Evolutionary conservation across 805 yeast genomes (phyloP).

Genomic region (Candida easanensis): DNA sequence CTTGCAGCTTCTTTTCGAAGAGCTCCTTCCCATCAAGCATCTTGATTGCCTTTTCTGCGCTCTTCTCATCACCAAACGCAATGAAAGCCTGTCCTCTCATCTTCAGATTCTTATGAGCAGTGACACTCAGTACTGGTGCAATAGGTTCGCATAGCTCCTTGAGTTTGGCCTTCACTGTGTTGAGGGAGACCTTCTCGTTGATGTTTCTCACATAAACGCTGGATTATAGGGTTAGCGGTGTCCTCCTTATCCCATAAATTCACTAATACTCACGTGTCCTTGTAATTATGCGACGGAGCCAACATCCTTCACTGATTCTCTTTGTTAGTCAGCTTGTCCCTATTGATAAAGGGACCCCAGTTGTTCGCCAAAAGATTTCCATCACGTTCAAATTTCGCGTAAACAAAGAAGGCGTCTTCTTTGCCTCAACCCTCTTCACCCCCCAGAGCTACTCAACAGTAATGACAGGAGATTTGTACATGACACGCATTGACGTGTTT

Average conservation of each 20-base stretch:
- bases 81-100: conserved; percentile 85
- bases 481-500: background rate
- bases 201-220: conserved; percentile 60
- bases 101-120: conserved; percentile 57
- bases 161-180: conserved; percentile 46
- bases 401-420: too few relatives aligned
- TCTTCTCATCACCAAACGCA: conserved; percentile 42
- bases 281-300: conserved; percentile 11
- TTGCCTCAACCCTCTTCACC: too few relatives aligned
- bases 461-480: background rate
- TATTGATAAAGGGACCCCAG: background rate
- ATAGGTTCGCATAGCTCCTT: conserved; percentile 38
- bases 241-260: background rate
- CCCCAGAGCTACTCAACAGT: too few relatives aligned
- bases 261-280: conserved; percentile 23
- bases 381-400: too few relatives aligned
- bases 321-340: background rate
- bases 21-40: conserved; percentile 19
- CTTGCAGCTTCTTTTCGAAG: conserved; percentile 22
- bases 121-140: conserved; percentile 48
- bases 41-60: conserved; percentile 35
- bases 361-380: too few relatives aligned
- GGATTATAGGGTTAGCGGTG: conserved; percentile 5
- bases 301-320: conserved; percentile 2
- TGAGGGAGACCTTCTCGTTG: conserved; percentile 62